phyloP scores from a whole-genome alignment of 1,284 basidiomycete species.

The Sporisorium sorghi region DNA sequence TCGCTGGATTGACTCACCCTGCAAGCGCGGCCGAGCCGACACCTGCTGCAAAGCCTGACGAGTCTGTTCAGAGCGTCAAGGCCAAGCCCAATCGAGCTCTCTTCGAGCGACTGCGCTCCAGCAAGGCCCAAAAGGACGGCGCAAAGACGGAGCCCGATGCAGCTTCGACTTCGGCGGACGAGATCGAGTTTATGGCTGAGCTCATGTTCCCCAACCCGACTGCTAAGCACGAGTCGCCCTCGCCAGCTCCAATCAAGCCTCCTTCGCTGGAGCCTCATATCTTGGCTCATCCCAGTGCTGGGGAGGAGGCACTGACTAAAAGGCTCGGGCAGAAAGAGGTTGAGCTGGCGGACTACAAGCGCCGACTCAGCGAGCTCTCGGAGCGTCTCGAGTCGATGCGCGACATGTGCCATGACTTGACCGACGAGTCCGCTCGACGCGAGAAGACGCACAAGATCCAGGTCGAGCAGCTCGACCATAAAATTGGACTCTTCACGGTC shows the following conservation, averaged over 20 bases:
- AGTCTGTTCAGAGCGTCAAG: not conserved
- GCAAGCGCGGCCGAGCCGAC: not conserved
- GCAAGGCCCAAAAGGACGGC: slow-evolving; percentile 1
- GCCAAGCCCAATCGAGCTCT: slow-evolving; percentile 23
- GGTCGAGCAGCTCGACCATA: slow-evolving; percentile 44
- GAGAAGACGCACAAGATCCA: slow-evolving; percentile 39
- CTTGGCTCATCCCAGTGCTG: not conserved
- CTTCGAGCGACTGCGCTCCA: slow-evolving; percentile 26
- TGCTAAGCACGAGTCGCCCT: not conserved
- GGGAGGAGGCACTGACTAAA: slow-evolving; percentile 7
- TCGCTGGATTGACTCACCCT: slow-evolving; percentile 11
- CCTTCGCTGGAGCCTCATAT: not conserved
- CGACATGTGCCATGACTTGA: slow-evolving; percentile 40
- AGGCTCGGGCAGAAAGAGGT: slow-evolving; percentile 22
- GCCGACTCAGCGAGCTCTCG: slow-evolving; percentile 21
- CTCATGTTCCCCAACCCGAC: slow-evolving; percentile 18
- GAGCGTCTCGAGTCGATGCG: slow-evolving; percentile 35
- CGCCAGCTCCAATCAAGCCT: not conserved
- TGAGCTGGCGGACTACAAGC: slow-evolving; percentile 20
- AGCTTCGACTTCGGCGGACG: not conserved
- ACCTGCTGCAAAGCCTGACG: slow-evolving; percentile 2
- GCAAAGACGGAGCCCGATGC: not conserved
- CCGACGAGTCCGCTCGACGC: slow-evolving; percentile 37
- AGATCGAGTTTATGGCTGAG: slow-evolving; percentile 34
- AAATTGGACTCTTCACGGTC: slow-evolving; percentile 38